A percentile compares a stretch with the other conserved stretches of the same genome.
phyloP scores from a whole-genome alignment of 805 yeast genomes.

The Phaffomyces opuntiae region DNA sequence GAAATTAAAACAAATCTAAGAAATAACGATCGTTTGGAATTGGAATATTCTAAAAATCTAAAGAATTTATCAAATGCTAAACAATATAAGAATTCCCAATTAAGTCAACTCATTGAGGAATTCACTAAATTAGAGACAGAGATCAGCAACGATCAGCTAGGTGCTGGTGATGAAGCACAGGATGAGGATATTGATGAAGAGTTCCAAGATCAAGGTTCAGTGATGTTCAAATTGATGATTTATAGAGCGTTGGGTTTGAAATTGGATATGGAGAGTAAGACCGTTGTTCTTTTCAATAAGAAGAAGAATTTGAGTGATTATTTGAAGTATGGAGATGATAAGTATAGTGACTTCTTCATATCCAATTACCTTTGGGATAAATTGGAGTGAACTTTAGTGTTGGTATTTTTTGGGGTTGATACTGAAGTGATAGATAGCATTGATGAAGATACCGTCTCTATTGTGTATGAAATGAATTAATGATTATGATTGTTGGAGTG shows the following conservation, averaged over 20 bases:
- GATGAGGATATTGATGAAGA: constrained; percentile 27
- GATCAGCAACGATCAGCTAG: constrained; percentile 15
- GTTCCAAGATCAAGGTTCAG: constrained; percentile 17
- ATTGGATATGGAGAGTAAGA: constrained; percentile 35
- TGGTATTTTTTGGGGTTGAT: no score
- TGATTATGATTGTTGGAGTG: no score
- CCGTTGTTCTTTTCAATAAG: constrained; percentile 43
- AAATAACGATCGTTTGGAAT: constrained; percentile 23
- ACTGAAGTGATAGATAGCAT: no score
- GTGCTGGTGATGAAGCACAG: constrained; percentile 15
- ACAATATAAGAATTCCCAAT: constrained; percentile 31
- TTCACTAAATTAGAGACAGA: constrained; percentile 28
- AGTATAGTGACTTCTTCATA: constrained; percentile 60
- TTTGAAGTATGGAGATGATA: constrained; percentile 41
- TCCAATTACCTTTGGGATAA: constrained; percentile 78
- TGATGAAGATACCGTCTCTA: no score
- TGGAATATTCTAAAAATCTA: constrained; percentile 44
- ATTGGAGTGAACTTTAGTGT: not conserved
- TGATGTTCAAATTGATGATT: constrained; percentile 47
- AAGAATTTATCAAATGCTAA: constrained; percentile 41
- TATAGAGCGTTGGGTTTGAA: constrained; percentile 55
- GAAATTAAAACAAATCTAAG: constrained; percentile 16
- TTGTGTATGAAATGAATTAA: no score
- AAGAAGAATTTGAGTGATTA: constrained; percentile 39
- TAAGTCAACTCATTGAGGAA: constrained; percentile 31